A percentile compares a stretch with the other conserved stretches of the same genome.
Conservation (phyloP, 2,329 filamentous ascomycete species). For the Sarocladium kiliense region DNA sequence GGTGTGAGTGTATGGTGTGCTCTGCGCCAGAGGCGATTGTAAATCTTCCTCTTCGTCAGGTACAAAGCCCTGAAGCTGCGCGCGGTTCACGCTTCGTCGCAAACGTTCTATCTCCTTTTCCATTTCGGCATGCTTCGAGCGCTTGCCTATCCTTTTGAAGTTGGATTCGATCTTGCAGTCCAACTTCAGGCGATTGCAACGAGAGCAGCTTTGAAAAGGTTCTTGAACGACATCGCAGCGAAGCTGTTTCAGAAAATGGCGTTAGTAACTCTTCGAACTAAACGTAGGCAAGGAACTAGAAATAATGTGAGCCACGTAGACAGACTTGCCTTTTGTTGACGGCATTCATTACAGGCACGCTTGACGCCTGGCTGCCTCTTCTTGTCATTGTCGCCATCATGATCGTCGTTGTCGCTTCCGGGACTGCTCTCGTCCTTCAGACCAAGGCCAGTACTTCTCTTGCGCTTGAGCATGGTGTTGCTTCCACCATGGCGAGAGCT, state of each 20-base stretch:
- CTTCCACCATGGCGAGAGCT: slow-evolving; percentile 44
- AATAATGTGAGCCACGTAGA: slow-evolving; percentile 7
- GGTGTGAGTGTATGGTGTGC: slow-evolving; percentile 51
- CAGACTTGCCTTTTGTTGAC: slow-evolving; percentile 71
- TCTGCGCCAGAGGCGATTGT: slow-evolving; percentile 50
- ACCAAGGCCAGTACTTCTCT: slow-evolving; percentile 48
- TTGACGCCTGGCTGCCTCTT: slow-evolving; percentile 67
- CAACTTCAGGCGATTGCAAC: slow-evolving; percentile 74
- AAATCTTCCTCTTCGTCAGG: slow-evolving; percentile 51
- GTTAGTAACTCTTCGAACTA: neutral
- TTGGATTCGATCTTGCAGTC: slow-evolving; percentile 84
- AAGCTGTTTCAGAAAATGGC: slow-evolving; percentile 43
- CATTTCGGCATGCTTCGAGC: slow-evolving; percentile 81
- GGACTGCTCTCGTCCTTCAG: slow-evolving; percentile 51
- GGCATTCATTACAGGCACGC: slow-evolving; percentile 78
- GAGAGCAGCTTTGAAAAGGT: slow-evolving; percentile 70
- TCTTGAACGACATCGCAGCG: slow-evolving; percentile 82
- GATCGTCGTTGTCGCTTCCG: slow-evolving; percentile 55
- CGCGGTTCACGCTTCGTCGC: slow-evolving; percentile 55
- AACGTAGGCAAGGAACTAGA: no score
- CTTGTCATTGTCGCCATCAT: slow-evolving; percentile 50
- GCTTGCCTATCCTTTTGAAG: slow-evolving; percentile 80
- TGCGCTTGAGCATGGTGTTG: slow-evolving; percentile 44
- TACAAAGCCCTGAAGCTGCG: slow-evolving; percentile 53
- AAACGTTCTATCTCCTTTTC: slow-evolving; percentile 73